A percentile compares a stretch with the other conserved stretches of the same genome.
These are phyloP conservation scores for Ulota crispa DNA, from an alignment of 225 moss, liverwort and hornwort genomes.

Conservation along the genomic window DNA sequence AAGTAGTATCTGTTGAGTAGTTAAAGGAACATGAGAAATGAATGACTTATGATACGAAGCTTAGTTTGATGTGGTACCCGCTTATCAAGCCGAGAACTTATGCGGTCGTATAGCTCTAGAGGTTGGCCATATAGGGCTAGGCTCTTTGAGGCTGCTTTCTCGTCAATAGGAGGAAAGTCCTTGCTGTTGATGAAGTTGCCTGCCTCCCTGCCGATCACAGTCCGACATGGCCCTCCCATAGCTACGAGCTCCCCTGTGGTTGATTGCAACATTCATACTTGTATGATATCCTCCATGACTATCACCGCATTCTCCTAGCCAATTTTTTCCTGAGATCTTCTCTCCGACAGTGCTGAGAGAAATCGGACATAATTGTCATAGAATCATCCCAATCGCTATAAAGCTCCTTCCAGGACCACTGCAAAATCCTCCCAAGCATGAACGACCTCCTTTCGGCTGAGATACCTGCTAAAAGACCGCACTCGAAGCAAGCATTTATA, in stretches of 20 bases:
- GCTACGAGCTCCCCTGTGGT: conserved; percentile 55
- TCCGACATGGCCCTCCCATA: conserved; percentile 68
- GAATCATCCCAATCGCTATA: conserved; percentile 25
- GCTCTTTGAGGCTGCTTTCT: conserved; percentile 77
- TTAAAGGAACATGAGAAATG: conserved; percentile 10
- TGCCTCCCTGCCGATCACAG: conserved; percentile 59
- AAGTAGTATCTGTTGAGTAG: background rate
- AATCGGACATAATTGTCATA: conserved; percentile 36
- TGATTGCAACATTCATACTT: conserved; percentile 70
- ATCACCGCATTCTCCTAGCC: conserved; percentile 24
- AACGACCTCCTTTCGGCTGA: conserved; percentile 19
- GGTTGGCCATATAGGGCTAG: conserved; percentile 83
- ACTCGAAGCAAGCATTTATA: conserved; percentile 35
- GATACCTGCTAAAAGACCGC: conserved; percentile 15
- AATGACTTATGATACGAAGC: background rate
- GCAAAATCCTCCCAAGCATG: conserved; percentile 31
- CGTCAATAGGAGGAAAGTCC: conserved; percentile 59
- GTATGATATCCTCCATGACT: conserved; percentile 41
- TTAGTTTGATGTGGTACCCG: conserved; percentile 52
- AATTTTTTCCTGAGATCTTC: conserved; percentile 9
- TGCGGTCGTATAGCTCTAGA: conserved; percentile 78
- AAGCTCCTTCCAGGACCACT: conserved; percentile 12
- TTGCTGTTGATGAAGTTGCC: conserved; percentile 60
- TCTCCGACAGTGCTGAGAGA: conserved; percentile 24
- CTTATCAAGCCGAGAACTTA: conserved; percentile 66